Base-by-base conservation (phyloP, 495 filamentous ascomycete genomes). In the Hyaloscypha bicolor region DNA sequence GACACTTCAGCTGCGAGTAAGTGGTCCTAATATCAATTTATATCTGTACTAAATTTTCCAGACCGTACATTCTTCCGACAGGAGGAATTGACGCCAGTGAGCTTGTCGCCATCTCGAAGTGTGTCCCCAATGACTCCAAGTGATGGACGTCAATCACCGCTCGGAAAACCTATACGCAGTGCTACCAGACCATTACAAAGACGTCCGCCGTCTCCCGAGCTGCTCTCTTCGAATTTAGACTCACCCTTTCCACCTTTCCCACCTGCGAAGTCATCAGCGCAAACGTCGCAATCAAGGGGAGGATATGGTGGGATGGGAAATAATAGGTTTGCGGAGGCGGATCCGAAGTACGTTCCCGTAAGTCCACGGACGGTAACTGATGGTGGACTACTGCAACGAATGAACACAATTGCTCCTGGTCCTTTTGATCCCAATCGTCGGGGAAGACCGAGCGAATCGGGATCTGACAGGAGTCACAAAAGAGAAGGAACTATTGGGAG, bases 401-500 rank as follows among this genome's bases (percentile, higher is more conserved):
- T 91, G 83, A 83, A 91, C 68, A 82, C 78, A 32, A 88, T 91
- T 75, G 82, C 84, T 19, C 88, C 88, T 22, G 88, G 88, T 0
- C 90, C 90, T 6, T 90, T 92, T 70, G 85, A 85, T 69, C 69
- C 80, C 16, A 77, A 74, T 56, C 70, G 72, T 59, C 51, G 70
- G 9, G 60, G 53, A 39, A 68, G 52, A 42, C 4, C 30, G 22
- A 55, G 22, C 9, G 55, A 55, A 6, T 19, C 56, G 22, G 29
- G 55, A n/a, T 19, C 60, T 16, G n/a, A 35, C n/a, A 58, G 55
- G 51, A 60, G 65, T 12, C 72, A 74, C 39, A 55, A 55, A 22
- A 69, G 67, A 56, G 32, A 69, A 45, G 58, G 16, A 51, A 70
- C 65, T 21, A 45, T 25, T 30, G 65, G 62, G 2, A 69, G 66